These are phyloP conservation scores for Willaertia magna DNA, from an alignment of 208 protist species.

Conservation along the genomic window DNA sequence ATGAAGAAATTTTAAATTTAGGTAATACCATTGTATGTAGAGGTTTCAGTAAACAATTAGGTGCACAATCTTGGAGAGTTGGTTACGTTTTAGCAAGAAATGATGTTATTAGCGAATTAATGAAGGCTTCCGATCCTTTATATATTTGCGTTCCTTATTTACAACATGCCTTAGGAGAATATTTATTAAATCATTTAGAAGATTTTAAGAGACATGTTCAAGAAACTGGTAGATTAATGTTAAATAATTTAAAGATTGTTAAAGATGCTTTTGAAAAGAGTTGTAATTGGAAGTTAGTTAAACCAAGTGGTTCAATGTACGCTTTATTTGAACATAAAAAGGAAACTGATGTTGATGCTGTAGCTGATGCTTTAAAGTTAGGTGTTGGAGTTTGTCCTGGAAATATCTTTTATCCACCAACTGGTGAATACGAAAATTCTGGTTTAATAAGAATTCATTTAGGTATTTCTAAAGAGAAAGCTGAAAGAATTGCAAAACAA, in stretches of 20 bases:
- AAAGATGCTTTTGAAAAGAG: constrained; percentile 7
- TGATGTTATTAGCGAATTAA: constrained; percentile 4
- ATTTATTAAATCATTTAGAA: not conserved
- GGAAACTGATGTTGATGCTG: constrained; percentile 21
- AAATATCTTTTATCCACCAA: constrained; percentile 17
- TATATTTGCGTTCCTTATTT: constrained; percentile 27
- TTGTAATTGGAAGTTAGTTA: constrained; percentile 15
- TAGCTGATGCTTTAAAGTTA: not conserved
- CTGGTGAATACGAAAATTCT: not conserved
- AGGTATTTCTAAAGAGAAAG: constrained; percentile 23
- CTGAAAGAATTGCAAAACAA: not conserved
- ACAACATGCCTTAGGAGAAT: constrained; percentile 22
- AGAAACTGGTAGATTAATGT: constrained; percentile 5
- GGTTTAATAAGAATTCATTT: constrained; percentile 27
- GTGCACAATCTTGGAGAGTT: constrained; percentile 26
- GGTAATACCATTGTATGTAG: constrained; percentile 11
- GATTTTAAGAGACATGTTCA: constrained; percentile 20
- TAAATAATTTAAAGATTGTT: constrained; percentile 14
- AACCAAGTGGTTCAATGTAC: constrained; percentile 27
- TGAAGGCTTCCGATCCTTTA: constrained; percentile 18
- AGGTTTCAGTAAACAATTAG: constrained; percentile 24
- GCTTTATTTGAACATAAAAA: constrained; percentile 19
- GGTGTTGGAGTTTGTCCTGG: constrained; percentile 24
- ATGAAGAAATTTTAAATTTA: not conserved
- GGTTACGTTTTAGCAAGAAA: constrained; percentile 18